A percentile compares a stretch with the other conserved stretches of the same genome.
phyloP scores from a whole-genome alignment of 192 early-diverging fungal species.

The Backusella liffmaniae region DNA sequence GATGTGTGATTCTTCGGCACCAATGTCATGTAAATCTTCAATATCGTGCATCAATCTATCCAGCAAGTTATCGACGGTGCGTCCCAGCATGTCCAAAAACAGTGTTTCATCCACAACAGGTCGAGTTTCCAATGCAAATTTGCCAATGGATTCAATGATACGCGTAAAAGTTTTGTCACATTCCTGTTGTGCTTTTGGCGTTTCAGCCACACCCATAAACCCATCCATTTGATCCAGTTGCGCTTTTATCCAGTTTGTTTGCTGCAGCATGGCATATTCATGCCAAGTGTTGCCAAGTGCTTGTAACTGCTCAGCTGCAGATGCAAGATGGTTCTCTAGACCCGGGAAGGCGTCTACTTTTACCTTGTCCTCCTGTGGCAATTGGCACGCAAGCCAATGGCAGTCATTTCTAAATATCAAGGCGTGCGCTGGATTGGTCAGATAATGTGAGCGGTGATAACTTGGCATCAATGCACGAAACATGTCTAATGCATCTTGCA shows the following conservation, averaged over 20 bases:
- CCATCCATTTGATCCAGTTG: slow-evolving; percentile 18
- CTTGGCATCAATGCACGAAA: slow-evolving; percentile 64
- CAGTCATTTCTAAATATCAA: slow-evolving; percentile 74
- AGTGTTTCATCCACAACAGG: slow-evolving; percentile 19
- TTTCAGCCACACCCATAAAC: slow-evolving; percentile 17
- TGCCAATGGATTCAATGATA: background rate
- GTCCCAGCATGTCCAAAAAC: slow-evolving; percentile 21
- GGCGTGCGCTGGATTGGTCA: slow-evolving; percentile 49
- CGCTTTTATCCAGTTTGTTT: background rate
- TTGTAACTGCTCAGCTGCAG: slow-evolving; percentile 10
- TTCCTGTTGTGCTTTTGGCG: slow-evolving; percentile 3
- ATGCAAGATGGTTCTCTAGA: background rate
- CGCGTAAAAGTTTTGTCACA: slow-evolving; percentile 6
- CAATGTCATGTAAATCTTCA: slow-evolving; percentile 31
- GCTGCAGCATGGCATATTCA: slow-evolving; percentile 15
- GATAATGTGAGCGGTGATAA: slow-evolving; percentile 54
- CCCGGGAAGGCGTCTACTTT: slow-evolving; percentile 7
- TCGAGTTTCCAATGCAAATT: slow-evolving; percentile 10
- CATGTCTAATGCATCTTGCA: slow-evolving; percentile 49
- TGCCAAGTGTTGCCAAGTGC: slow-evolving; percentile 30
- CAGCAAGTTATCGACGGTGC: slow-evolving; percentile 19
- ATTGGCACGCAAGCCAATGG: slow-evolving; percentile 55
- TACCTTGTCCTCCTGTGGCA: slow-evolving; percentile 24
- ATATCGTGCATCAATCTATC: slow-evolving; percentile 23
- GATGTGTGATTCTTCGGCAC: slow-evolving; percentile 27